Conservation (phyloP, 768 basidiomycete genomes). For the Suillus americanus region DNA sequence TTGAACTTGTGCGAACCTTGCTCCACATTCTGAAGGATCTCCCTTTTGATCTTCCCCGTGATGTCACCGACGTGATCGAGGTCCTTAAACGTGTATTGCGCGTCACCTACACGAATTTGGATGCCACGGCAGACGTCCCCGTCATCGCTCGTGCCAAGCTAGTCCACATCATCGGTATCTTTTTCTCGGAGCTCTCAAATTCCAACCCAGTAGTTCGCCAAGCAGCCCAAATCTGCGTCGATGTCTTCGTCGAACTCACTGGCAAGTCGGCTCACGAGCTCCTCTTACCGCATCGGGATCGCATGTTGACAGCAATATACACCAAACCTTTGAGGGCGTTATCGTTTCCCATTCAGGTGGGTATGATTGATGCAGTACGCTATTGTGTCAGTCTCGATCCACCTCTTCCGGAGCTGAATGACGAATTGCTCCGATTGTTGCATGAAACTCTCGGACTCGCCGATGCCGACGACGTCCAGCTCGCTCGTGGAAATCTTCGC, state of each 20-base stretch:
- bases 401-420: slow-evolving; percentile 87
- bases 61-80: slow-evolving; percentile 75
- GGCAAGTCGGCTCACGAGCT: slow-evolving; percentile 73
- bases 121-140: slow-evolving; percentile 44
- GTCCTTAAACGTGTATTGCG: slow-evolving; percentile 69
- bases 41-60: slow-evolving; percentile 82
- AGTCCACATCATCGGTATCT: slow-evolving; percentile 72
- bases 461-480: slow-evolving; percentile 89
- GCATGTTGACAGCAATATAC: slow-evolving; percentile 86
- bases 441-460: slow-evolving; percentile 94
- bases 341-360: slow-evolving; percentile 93
- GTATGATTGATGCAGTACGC: slow-evolving; percentile 95
- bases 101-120: slow-evolving; percentile 53
- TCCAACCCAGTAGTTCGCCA: slow-evolving; percentile 83
- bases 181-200: slow-evolving; percentile 87
- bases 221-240: slow-evolving; percentile 79
- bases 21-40: slow-evolving; percentile 94
- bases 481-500: slow-evolving; percentile 72
- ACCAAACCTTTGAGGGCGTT: slow-evolving; percentile 96
- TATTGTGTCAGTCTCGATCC: slow-evolving; percentile 90
- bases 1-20: slow-evolving; percentile 87
- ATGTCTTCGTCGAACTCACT: slow-evolving; percentile 71
- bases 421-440: slow-evolving; percentile 86
- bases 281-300: slow-evolving; percentile 81
- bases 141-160: slow-evolving; percentile 52